Base-by-base conservation (phyloP, 495 filamentous ascomycete genomes). In the Cryomyces minteri region DNA sequence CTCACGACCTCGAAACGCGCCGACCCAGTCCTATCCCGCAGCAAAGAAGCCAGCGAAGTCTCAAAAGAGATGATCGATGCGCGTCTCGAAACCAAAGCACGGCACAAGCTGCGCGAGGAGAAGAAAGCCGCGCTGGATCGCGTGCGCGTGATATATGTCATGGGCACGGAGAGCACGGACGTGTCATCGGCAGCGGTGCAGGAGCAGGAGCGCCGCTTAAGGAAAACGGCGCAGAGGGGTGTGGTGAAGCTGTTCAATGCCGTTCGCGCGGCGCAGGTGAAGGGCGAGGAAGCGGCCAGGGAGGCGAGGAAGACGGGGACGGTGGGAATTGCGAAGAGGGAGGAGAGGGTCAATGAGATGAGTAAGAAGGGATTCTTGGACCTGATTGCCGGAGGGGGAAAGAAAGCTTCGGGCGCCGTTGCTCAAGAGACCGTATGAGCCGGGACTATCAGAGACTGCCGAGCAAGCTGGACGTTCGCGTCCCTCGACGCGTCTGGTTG, bases 181-280 rank as follows among this genome's bases (percentile, higher is more conserved):
- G 50, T 49, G 12, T 49, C 51, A 14, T 57, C 56, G 46, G 50
- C 73, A 14, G 64, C 75, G 39, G 74, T 82, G 7, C 61, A 80
- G 45, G 84, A 84, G 60, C 71, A 79, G 56, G 90, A 98, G 68
- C 81, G 79, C 65, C 65, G 74, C 43, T 59, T 94, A 54, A 73
- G 77, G 54, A 88, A 92, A 68, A 83, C 79, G 36, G 86, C 87
- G 45, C 84, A 94, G 67, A 73, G 84, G 31, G 87, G 87, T 70
- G 87, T 94, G 14, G 77, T 95, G 9, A 90, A 88, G 69, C 65
- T 98, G 47, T 98, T 96, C 61, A 93, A 96, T 64, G 92, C 90
- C 0, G 84, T 98, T 31, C 71, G 88, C 31, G 82, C 84, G 6
- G 87, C 88, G 11, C 90, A 96, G 65, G 79, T 94, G 31, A 81